Evolutionary conservation across 768 basidiomycete genomes (phyloP).

Genomic region (Boletus bicolor): DNA sequence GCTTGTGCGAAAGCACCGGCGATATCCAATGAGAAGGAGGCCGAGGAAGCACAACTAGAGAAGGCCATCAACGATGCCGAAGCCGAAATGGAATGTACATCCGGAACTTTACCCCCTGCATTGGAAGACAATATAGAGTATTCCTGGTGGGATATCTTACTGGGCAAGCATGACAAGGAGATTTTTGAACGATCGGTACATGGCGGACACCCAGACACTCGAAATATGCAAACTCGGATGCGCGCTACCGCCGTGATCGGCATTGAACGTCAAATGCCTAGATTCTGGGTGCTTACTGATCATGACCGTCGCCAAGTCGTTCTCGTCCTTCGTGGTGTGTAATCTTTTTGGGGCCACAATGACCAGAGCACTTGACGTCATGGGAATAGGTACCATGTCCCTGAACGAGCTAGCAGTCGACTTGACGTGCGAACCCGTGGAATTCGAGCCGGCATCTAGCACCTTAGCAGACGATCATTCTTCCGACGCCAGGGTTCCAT

Average conservation of each 20-base stretch:
- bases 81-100: conserved; percentile 47
- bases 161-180: conserved; percentile 79
- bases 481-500: conserved; percentile 35
- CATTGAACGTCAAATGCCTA: conserved; percentile 68
- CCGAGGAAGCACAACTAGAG: conserved; percentile 61
- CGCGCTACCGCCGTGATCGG: conserved; percentile 62
- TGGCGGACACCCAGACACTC: conserved; percentile 13
- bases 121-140: conserved; percentile 38
- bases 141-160: conserved; percentile 81
- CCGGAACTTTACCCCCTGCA: conserved; percentile 30
- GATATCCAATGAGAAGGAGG: conserved; percentile 39
- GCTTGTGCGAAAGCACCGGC: conserved; percentile 26
- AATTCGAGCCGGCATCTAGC: conserved; percentile 55
- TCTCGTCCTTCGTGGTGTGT: conserved; percentile 63
- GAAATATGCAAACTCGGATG: conserved; percentile 37
- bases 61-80: conserved; percentile 70
- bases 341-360: not conserved
- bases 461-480: conserved; percentile 25
- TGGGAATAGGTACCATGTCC: conserved; percentile 67
- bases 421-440: conserved; percentile 73
- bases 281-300: conserved; percentile 85
- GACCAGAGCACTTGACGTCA: conserved; percentile 1
- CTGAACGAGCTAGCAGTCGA: conserved; percentile 85
- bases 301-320: conserved; percentile 72
- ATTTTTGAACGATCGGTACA: conserved; percentile 68